Base-by-base conservation (phyloP, 805 yeast genomes). In the Candida tibetensis region DNA sequence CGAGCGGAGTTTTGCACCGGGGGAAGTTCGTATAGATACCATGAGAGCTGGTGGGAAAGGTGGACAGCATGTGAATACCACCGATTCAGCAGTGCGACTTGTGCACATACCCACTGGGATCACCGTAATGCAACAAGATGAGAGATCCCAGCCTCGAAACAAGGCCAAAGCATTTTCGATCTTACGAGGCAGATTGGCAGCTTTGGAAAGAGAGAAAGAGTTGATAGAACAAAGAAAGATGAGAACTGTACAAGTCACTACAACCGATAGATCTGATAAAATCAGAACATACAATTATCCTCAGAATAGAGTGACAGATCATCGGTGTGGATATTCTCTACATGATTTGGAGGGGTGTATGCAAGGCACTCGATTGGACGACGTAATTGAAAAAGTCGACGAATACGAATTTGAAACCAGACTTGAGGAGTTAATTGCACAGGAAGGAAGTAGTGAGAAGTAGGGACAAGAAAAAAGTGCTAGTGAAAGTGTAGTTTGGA, bases 31-130 rank as follows among this genome's bases (percentile, higher is more conserved):
- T 40, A 80, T 93, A 3, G 99, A 93, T 57, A 89, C 93, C n/a
- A 93, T 91, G 96, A 73, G 99, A 49, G 87, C 98, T 1, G 81
- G 95, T 39, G 99, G 99, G 3, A 84, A 93, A 46, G 99, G 99
- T 40, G 99, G 99, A 0, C 99, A 91, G 66, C 98, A 91, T 56
- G 99, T 91, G 26, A 91, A 91, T 57, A 91, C 96, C 10, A 93
- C 98, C 0, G 98, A 91, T 56, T 88, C 96, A 1, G 99, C 99
- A 0, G 98, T 93, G 10, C 73, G 99, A 51, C 66, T 93, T 18
- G 88, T 91, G 1, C 99, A 93, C 64, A 69, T 85, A 12, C 97
- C 98, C 4, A 81, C 96, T 0, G 97, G 97, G 2, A 80, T 87
- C 28, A 81, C 79, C 4, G 96, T 93, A 2, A 74, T 81, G 34